These are phyloP conservation scores for Mycena vulgaris DNA, from an alignment of 768 basidiomycete species.

Conservation along the genomic window DNA sequence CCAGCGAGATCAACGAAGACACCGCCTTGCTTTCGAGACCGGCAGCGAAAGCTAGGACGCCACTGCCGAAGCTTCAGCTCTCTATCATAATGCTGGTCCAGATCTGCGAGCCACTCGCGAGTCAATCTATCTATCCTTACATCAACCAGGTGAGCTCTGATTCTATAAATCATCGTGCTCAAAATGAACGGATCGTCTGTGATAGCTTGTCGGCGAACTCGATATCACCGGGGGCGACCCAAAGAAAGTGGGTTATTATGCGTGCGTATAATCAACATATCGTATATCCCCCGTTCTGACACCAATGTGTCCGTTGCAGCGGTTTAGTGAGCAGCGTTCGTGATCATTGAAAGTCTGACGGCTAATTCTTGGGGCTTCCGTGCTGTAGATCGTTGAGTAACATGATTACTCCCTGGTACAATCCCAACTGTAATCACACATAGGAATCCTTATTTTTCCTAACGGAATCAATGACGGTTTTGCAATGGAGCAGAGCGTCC, in stretches of 20 bases:
- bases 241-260: conserved; percentile 78
- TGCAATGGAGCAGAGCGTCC: no score
- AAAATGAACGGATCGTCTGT: no score
- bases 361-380: background rate
- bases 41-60: conserved; percentile 49
- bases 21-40: conserved; percentile 50
- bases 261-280: conserved; percentile 55
- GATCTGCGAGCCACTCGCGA: conserved; percentile 68
- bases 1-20: conserved; percentile 50
- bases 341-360: no score
- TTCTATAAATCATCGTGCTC: no score
- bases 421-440: background rate
- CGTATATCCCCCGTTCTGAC: background rate
- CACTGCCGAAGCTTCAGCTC: conserved; percentile 68
- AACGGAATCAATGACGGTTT: conserved; percentile 70
- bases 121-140: conserved; percentile 74
- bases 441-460: conserved; percentile 77
- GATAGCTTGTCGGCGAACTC: conserved; percentile 76
- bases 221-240: conserved; percentile 76
- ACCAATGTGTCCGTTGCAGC: background rate
- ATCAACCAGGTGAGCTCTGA: conserved; percentile 65
- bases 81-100: conserved; percentile 64
- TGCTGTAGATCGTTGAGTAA: conserved; percentile 56
- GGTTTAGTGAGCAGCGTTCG: conserved; percentile 15
- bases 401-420: background rate